These are phyloP conservation scores for Pezicula rhizophila DNA, from an alignment of 2,329 filamentous ascomycete genomes.

Conservation along the genomic window DNA sequence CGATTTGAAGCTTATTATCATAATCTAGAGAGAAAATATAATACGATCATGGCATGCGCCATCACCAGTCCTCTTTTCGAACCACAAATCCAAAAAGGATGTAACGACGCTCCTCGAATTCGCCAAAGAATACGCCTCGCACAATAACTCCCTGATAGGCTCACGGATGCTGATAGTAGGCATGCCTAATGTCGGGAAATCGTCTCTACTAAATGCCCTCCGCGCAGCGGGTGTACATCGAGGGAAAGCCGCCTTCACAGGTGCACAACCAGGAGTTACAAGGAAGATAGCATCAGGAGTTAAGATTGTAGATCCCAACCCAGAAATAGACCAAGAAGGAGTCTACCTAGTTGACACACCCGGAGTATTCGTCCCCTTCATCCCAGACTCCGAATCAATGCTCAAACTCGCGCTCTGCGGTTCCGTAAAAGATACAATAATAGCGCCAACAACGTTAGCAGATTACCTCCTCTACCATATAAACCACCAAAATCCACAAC, in stretches of 20 bases:
- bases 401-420: constrained; percentile 89
- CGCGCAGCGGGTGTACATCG: constrained; percentile 59
- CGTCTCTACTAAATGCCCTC: constrained; percentile 83
- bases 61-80: constrained; percentile 45
- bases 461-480: constrained; percentile 87
- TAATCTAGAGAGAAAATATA: constrained; percentile 38
- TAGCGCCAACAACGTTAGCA: constrained; percentile 70
- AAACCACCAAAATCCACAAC: constrained; percentile 43
- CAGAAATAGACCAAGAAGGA: constrained; percentile 33
- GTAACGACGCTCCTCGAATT: constrained; percentile 37
- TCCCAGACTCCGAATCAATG: constrained; percentile 81
- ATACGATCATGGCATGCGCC: constrained; percentile 49
- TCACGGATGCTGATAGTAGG: constrained; percentile 82
- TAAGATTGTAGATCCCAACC: constrained; percentile 60
- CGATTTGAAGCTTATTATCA: not conserved
- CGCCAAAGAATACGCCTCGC: constrained; percentile 43
- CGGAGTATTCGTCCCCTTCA: constrained; percentile 90
- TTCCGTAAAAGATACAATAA: constrained; percentile 82
- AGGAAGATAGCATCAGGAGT: constrained; percentile 78
- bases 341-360: constrained; percentile 90
- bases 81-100: constrained; percentile 39
- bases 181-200: constrained; percentile 98
- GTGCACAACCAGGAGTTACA: constrained; percentile 83
- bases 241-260: constrained; percentile 73
- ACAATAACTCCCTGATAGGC: constrained; percentile 63